These are phyloP conservation scores for Corrigiola litoralis DNA, from an alignment of 179 eudicot genomes.

Conservation along the genomic window DNA sequence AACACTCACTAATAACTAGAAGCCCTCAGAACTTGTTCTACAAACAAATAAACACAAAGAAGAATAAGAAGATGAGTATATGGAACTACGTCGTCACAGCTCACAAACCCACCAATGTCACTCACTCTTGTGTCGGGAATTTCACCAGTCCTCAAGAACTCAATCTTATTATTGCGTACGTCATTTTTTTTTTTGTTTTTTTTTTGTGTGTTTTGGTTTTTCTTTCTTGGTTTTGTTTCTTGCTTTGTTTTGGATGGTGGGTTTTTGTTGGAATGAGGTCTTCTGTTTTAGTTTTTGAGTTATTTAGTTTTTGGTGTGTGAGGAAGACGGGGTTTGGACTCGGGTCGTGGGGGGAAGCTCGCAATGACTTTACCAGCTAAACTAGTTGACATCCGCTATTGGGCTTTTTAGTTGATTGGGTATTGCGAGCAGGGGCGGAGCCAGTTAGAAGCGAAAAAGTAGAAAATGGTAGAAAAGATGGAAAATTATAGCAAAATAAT, in stretches of 20 bases:
- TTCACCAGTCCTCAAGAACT: constrained; percentile 90
- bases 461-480: too few relatives aligned
- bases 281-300: not conserved
- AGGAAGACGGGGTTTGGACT: too few relatives aligned
- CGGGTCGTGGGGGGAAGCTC: too few relatives aligned
- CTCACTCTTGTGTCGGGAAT: constrained; percentile 95
- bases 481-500: too few relatives aligned
- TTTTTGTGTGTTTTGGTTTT: not conserved
- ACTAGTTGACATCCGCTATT: too few relatives aligned
- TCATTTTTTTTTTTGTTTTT: not conserved
- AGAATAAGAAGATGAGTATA: constrained; percentile 51
- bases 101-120: constrained; percentile 96
- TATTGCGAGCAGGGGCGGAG: too few relatives aligned
- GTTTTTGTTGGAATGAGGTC: not conserved
- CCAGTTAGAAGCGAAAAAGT: too few relatives aligned
- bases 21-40: not conserved
- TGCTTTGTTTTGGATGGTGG: not conserved
- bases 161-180: constrained; percentile 85
- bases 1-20: not conserved
- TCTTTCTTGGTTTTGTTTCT: not conserved
- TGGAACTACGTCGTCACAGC: constrained; percentile 97
- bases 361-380: too few relatives aligned
- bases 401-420: too few relatives aligned
- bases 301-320: too few relatives aligned
- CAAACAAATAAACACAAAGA: not conserved